Evolutionary conservation across 148 eudicot genomes (phyloP), one percentile per base, ranked within the genome.

Genomic region (Rhododendron kiyosumense): DNA sequence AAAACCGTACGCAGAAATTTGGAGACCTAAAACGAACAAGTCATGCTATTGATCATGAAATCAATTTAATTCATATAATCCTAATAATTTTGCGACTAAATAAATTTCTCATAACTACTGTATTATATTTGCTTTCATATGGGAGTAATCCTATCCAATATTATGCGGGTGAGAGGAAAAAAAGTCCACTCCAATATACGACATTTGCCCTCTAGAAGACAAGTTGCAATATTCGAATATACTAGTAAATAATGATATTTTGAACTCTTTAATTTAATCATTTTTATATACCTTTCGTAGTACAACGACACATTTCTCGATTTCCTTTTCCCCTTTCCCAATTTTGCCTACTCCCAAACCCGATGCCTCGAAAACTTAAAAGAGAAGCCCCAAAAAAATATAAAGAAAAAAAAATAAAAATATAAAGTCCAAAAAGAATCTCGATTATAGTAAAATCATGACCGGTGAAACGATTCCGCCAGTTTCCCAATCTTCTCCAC

Each of bases 391-490:
- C 12, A 65, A 5, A 36, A 38, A 32, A 20, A 51, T 82, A 32
- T 46, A 61, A 22, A 73, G 71, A 71, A 0, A 11, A 0, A 11
- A 30, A 30, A 30, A n/a, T 63, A 88, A 80, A 75, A 83, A 63
- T 7, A 63, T 7, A 2, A 8, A 24, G 26, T 38, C 20, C 78
- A 79, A 89, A 88, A 89, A 88, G 88, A 89, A 89, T 90, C 90
- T 88, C 84, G 78, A 51, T 86, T 59, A 48, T 48, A 4, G 9
- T 22, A 59, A 59, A 84, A 90, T 51, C 85, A 89, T 43, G 94
- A 90, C 90, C 89, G 90, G 83, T 88, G 61, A 18, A 93, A 94
- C 88, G 94, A 85, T 85, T 94, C 98, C 36, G 95, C 96, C 86
- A 95, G 92, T 86, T 92, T 92, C 79, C 93, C 94, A 3, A 95